Evolutionary conservation across 2,329 filamentous ascomycete genomes (phyloP), one percentile per base, ranked within the genome.

Genomic region (Ceratocystiopsis sp.): DNA sequence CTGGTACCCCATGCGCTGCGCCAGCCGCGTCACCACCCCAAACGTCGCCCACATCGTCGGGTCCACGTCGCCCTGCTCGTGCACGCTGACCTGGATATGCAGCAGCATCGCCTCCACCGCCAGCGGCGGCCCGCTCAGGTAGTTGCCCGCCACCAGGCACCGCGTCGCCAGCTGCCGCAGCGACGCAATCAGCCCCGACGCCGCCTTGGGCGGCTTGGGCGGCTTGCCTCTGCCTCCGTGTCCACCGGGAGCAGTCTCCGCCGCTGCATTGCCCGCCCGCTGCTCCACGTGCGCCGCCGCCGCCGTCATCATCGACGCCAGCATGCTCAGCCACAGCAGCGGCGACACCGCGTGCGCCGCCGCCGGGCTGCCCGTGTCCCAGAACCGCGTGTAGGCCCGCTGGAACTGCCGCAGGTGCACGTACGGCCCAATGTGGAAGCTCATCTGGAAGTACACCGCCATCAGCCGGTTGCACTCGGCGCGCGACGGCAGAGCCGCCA

Each of bases 1-100:
- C 19, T 71, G 67, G 45, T 71, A 71, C 14, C 68, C 68, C 54
- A 67, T 62, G 8, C 65, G 61, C 52, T 71, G 68, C 5, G 68
- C 68, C 18, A 71, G 59, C 7, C 68, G 62, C 3, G 63, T 60
- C 6, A 62, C 60, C 16, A 69, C 56, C 36, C 61, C 61, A 48
- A 68, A 65, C 18, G 68, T 57, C 5, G 64, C 60, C 67, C 67
- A 71, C 18, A 69, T 53, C 3, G 61, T 57, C 7, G 64, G 56
- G 39, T 68, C 61, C 6, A 62, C 55, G 42, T 68, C 64, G 25
- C 56, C 55, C 16, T 57, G 59, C 41, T 59, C 59, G 41, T 59
- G 61, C 49, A 66, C 56, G 36, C 66, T 61, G 10, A 61, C 59
- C 49, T 63, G 64, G 7, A 59, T 59, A 32, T 66, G 62, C 36